phyloP scores from a whole-genome alignment of 23 red algal genomes.

The Gracilaria gracilis region DNA sequence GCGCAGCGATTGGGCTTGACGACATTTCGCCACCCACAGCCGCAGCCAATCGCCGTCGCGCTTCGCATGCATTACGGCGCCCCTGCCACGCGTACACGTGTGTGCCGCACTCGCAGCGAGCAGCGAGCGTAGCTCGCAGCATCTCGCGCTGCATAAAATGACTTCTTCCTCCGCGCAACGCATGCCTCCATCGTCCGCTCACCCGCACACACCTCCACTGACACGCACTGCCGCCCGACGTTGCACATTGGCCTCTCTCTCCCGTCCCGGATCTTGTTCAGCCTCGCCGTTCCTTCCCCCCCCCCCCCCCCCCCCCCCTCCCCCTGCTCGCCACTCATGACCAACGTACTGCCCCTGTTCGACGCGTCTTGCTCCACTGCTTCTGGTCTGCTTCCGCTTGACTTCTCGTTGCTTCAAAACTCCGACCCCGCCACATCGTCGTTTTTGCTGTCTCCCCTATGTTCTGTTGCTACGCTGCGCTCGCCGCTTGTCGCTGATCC shows the following conservation, averaged over 20 bases:
- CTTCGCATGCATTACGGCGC: background rate
- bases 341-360: background rate
- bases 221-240: background rate
- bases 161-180: too few relatives aligned
- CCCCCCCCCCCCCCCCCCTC: too few relatives aligned
- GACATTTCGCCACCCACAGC: constrained; percentile 12
- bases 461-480: background rate
- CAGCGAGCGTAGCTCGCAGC: background rate
- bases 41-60: background rate
- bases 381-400: background rate
- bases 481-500: constrained; percentile 10
- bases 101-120: background rate
- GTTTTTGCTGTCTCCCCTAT: background rate
- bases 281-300: too few relatives aligned
- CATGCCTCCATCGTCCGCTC: background rate
- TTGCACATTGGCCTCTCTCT: too few relatives aligned
- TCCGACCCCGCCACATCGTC: background rate
- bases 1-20: background rate
- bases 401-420: background rate
- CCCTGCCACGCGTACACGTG: background rate
- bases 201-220: background rate
- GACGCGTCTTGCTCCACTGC: background rate
- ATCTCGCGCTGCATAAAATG: too few relatives aligned
- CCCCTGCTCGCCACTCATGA: too few relatives aligned
- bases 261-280: too few relatives aligned